Conservation (phyloP, 176 grass and related monocot genomes). For the Neostapfia colusana region DNA sequence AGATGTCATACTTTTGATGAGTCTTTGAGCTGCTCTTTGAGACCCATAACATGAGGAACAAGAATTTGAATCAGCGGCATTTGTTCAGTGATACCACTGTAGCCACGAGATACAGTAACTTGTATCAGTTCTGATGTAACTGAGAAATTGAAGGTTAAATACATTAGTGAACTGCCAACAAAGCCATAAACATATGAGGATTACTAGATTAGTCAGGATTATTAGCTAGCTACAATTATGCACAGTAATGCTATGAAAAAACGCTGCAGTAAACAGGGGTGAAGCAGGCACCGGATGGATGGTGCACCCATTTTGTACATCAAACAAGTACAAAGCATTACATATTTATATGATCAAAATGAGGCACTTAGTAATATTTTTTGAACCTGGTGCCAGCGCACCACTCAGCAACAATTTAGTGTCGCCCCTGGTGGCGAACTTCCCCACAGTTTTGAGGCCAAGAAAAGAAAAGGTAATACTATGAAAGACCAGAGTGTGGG, state of each 20-base stretch:
- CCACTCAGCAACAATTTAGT: too few relatives aligned
- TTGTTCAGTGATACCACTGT: constrained; percentile 57
- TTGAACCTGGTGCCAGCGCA: too few relatives aligned
- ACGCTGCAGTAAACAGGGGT: neutral
- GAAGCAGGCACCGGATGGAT: neutral
- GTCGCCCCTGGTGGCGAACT: too few relatives aligned
- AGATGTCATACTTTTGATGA: constrained; percentile 65
- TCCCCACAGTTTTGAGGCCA: too few relatives aligned
- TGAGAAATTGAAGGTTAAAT: constrained; percentile 37
- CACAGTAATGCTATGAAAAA: neutral
- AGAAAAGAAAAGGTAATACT: too few relatives aligned
- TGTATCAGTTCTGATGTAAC: constrained; percentile 98
- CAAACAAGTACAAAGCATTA: neutral
- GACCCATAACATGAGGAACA: constrained; percentile 81
- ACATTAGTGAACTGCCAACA: constrained; percentile 34
- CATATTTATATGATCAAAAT: neutral
- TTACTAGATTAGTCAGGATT: too few relatives aligned
- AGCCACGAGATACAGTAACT: constrained; percentile 72
- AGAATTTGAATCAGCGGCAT: constrained; percentile 88
- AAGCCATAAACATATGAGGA: constrained; percentile 12
- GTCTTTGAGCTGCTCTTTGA: constrained; percentile 91
- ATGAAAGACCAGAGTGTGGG: neutral
- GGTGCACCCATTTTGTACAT: neutral
- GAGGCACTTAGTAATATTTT: neutral
- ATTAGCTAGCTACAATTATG: neutral